phyloP scores from a whole-genome alignment of 352 stramenopile species.

The Pythium grandisporangium region DNA sequence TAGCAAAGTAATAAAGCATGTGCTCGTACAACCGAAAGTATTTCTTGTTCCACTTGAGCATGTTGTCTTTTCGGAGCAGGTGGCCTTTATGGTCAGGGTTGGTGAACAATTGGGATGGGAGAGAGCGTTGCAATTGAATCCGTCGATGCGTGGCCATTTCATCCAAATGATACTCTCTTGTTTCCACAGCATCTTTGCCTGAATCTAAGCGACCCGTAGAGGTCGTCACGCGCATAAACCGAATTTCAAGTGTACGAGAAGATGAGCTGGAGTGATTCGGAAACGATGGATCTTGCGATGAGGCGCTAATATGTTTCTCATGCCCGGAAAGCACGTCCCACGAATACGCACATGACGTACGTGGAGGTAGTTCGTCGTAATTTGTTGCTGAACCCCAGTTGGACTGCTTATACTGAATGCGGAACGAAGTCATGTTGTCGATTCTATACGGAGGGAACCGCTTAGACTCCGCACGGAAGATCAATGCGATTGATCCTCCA shows the following conservation, averaged over 20 bases:
- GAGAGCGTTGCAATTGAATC: slow-evolving; percentile 75
- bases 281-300: slow-evolving; percentile 58
- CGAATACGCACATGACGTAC: slow-evolving; percentile 73
- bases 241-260: slow-evolving; percentile 68
- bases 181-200: slow-evolving; percentile 76
- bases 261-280: slow-evolving; percentile 39
- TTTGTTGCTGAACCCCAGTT: slow-evolving; percentile 62
- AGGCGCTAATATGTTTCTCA: slow-evolving; percentile 46
- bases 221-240: slow-evolving; percentile 82
- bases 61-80: slow-evolving; percentile 81
- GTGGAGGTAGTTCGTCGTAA: slow-evolving; percentile 68
- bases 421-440: slow-evolving; percentile 88
- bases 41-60: slow-evolving; percentile 86
- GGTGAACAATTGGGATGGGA: slow-evolving; percentile 74
- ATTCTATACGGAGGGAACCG: slow-evolving; percentile 87
- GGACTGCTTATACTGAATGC: slow-evolving; percentile 80
- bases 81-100: slow-evolving; percentile 73
- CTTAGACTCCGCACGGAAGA: slow-evolving; percentile 81
- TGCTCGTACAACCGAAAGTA: slow-evolving; percentile 85
- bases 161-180: slow-evolving; percentile 83
- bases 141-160: slow-evolving; percentile 70
- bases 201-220: slow-evolving; percentile 44
- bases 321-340: slow-evolving; percentile 77
- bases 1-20: slow-evolving; percentile 86
- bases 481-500: slow-evolving; percentile 72